Evolutionary conservation across 1,284 basidiomycete species (phyloP), one percentile per base, ranked within the genome.

Genomic region (Ganoderma sp.): DNA sequence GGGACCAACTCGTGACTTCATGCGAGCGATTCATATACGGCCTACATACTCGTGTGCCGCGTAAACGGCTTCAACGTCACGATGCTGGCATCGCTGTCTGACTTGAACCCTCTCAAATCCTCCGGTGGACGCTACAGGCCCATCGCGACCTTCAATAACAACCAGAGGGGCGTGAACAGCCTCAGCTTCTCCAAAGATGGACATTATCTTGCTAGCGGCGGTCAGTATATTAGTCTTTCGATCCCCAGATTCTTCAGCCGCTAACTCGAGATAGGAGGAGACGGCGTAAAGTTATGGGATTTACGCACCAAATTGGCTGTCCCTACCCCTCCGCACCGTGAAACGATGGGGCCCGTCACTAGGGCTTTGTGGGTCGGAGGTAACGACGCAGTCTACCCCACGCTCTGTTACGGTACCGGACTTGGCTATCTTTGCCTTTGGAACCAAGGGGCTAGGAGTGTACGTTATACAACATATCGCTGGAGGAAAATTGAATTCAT

Each of bases 331-430:
- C 15, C 22, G 17, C 39, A 64, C 34, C 54, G 63, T 10, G 34
- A 22, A 5, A 37, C 37, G 6, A 15, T 63, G 19, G 62, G 62
- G 12, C 62, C 62, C 0, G 52, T 56, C n/a, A 54, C 62, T 12
- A 34, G 39, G 50, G 50, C 42, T 17, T 15, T 63, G 43, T 62
- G 61, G 45, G 50, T 62, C n/a, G 45, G 45, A 2, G n/a, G 45
- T 19, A 32, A 17, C 61, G 10, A 50, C 45, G 3, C 15, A 10
- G 25, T 50, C 28, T n/a, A 34, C 25, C 61, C 43, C 9, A 50
- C 61, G 3, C 25, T 64, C 8, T 64, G 63, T 37, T 56, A 41
- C 22, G 52, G 63, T n/a, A 64, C 63, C 32, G 63, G 63, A 34
- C 41, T 64, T 8, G 63, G 63, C 22, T 56, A 64, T 39, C 34